phyloP scores from a whole-genome alignment of 1,284 basidiomycete genomes.

The Takashimella koratensis region DNA sequence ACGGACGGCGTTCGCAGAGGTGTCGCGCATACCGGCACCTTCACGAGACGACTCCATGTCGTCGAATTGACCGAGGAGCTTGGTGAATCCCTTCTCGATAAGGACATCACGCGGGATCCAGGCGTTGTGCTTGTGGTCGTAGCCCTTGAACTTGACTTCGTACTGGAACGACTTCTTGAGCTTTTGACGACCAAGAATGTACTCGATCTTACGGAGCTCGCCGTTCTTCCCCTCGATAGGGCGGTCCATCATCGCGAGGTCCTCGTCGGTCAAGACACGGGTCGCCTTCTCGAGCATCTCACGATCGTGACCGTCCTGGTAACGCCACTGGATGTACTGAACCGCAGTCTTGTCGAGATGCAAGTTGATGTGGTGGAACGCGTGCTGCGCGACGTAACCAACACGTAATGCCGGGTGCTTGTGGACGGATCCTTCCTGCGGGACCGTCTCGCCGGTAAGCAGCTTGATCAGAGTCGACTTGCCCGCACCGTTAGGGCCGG shows the following conservation, averaged over 20 bases:
- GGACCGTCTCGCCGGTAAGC: conserved; percentile 89
- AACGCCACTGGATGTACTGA: conserved; percentile 97
- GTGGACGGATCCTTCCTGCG: conserved; percentile 89
- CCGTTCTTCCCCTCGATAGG: conserved; percentile 92
- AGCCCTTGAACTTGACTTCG: conserved; percentile 94
- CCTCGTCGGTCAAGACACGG: conserved; percentile 83
- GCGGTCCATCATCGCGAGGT: conserved; percentile 73
- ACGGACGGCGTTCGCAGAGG: conserved; percentile 70
- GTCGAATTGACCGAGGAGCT: conserved; percentile 91
- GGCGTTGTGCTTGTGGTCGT: conserved; percentile 86
- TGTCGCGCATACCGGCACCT: conserved; percentile 84
- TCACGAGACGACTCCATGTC: conserved; percentile 94
- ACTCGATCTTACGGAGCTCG: conserved; percentile 81
- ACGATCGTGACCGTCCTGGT: conserved; percentile 98
- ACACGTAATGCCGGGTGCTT: conserved; percentile 95
- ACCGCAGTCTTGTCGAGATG: conserved; percentile 94
- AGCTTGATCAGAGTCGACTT: conserved; percentile 99
- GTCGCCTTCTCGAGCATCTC: conserved; percentile 89
- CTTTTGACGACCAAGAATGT: conserved; percentile 91
- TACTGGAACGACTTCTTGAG: conserved; percentile 94
- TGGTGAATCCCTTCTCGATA: conserved; percentile 82
- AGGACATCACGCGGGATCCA: conserved; percentile 92
- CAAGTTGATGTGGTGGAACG: conserved; percentile 90
- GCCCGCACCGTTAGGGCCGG: conserved; percentile 95
- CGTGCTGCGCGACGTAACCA: conserved; percentile 97